A percentile compares a stretch with the other conserved stretches of the same genome.
Evolutionary conservation across 2,329 filamentous ascomycete species (phyloP).

Genomic region (Penicillium sp.): DNA sequence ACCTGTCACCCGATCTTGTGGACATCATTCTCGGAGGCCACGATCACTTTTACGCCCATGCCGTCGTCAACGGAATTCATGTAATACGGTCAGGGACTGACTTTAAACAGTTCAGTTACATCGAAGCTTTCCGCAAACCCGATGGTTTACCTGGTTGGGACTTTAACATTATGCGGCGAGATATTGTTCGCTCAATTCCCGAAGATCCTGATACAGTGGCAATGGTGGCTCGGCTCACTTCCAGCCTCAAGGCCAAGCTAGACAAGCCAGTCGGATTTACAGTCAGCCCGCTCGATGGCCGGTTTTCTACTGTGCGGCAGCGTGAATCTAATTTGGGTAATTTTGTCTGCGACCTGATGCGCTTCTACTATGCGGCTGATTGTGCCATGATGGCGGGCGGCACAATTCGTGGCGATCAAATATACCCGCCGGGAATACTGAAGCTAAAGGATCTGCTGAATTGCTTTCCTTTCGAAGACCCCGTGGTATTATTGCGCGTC

Average conservation of each 20-base stretch:
- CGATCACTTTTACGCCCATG: conserved; percentile 84
- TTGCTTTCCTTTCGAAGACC: conserved; percentile 91
- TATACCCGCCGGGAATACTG: conserved; percentile 78
- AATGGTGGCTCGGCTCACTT: conserved; percentile 67
- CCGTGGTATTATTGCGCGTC: conserved; percentile 72
- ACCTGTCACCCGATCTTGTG: conserved; percentile 66
- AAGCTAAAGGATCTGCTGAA: conserved; percentile 78
- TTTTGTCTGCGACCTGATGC: conserved; percentile 89
- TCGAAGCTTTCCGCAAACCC: conserved; percentile 67
- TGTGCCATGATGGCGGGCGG: conserved; percentile 82
- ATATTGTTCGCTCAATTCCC: conserved; percentile 67
- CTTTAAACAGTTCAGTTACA: conserved; percentile 88
- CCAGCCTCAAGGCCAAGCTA: conserved; percentile 70
- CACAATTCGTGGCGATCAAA: conserved; percentile 82
- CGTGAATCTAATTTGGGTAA: conserved; percentile 83
- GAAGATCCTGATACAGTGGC: conserved; percentile 60
- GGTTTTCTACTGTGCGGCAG: conserved; percentile 77
- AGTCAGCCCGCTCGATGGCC: conserved; percentile 74
- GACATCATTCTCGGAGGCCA: conserved; percentile 87
- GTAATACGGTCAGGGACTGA: conserved; percentile 85
- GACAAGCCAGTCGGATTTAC: conserved; percentile 84
- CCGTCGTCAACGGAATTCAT: conserved; percentile 73
- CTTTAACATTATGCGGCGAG: conserved; percentile 71
- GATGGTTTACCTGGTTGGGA: conserved; percentile 63
- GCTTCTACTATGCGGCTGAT: conserved; percentile 75